Conservation (phyloP, 1,284 basidiomycete species). For the Leucoagaricus sp. region DNA sequence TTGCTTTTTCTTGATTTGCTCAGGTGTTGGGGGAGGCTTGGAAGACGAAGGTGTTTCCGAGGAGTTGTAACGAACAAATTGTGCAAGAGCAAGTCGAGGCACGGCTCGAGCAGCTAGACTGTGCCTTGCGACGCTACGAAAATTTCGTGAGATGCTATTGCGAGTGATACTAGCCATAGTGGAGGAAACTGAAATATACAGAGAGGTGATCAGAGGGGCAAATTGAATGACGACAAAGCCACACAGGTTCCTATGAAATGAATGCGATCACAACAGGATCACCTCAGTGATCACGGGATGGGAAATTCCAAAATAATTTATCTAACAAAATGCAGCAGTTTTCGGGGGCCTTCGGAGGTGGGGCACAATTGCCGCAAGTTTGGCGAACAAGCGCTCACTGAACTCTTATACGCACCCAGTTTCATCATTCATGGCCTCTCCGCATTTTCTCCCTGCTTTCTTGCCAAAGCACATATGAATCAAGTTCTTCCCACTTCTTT, state of each 20-base stretch:
- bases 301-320: not conserved
- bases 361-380: not conserved
- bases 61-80: conserved; percentile 40
- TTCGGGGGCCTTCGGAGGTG: conserved; percentile 19
- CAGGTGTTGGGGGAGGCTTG: conserved; percentile 26
- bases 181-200: not conserved
- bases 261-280: conserved; percentile 19
- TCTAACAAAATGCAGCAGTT: too few relatives aligned
- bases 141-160: conserved; percentile 1
- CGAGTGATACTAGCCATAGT: conserved; percentile 10
- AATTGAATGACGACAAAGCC: too few relatives aligned
- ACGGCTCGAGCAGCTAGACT: conserved; percentile 10
- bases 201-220: too few relatives aligned
- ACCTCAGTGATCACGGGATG: conserved; percentile 20
- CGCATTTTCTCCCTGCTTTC: too few relatives aligned
- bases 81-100: conserved; percentile 17
- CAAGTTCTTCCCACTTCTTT: too few relatives aligned
- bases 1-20: conserved; percentile 39
- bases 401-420: not conserved
- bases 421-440: too few relatives aligned
- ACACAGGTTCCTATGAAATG: too few relatives aligned
- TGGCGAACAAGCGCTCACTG: not conserved
- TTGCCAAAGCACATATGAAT: too few relatives aligned
- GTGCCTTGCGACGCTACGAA: not conserved
- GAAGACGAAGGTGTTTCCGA: conserved; percentile 26